phyloP scores from a whole-genome alignment of 768 basidiomycete species.

The Pulveroboletus sp. region DNA sequence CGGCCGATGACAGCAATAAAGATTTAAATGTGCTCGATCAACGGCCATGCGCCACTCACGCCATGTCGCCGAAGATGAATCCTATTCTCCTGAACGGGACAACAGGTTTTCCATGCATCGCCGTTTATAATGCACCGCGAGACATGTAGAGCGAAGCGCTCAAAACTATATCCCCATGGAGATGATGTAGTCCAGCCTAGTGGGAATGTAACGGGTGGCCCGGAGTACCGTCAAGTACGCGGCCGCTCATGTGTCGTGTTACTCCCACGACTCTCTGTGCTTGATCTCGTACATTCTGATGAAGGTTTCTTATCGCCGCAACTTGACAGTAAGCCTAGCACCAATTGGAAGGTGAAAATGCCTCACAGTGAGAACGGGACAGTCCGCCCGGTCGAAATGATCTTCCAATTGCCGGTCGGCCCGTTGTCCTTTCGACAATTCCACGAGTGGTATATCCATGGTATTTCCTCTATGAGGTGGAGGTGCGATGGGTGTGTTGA shows the following conservation, averaged over 20 bases:
- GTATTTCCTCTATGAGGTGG: background rate
- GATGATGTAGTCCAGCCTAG: slow-evolving; percentile 19
- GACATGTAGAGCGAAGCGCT: background rate
- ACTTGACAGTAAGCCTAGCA: slow-evolving; percentile 1
- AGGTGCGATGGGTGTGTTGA: slow-evolving; percentile 23
- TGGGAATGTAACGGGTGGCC: background rate
- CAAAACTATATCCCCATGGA: background rate
- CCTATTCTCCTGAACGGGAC: background rate
- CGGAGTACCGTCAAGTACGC: background rate
- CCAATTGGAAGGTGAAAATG: background rate
- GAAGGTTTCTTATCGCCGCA: background rate
- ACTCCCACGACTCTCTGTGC: slow-evolving; percentile 10
- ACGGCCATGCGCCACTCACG: background rate
- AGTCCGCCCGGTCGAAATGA: slow-evolving; percentile 1
- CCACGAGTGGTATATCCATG: slow-evolving; percentile 16
- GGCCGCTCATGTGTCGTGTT: background rate
- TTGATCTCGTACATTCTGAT: slow-evolving; percentile 9
- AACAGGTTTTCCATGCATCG: too few relatives aligned
- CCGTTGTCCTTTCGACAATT: slow-evolving; percentile 10
- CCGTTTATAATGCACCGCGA: background rate
- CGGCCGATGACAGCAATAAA: background rate
- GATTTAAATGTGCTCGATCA: background rate
- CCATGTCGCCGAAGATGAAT: background rate
- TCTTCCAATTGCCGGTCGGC: background rate
- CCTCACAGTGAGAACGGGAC: slow-evolving; percentile 14